Evolutionary conservation across 2,329 filamentous ascomycete genomes (phyloP).

Genomic region (Colletotrichum sp.): DNA sequence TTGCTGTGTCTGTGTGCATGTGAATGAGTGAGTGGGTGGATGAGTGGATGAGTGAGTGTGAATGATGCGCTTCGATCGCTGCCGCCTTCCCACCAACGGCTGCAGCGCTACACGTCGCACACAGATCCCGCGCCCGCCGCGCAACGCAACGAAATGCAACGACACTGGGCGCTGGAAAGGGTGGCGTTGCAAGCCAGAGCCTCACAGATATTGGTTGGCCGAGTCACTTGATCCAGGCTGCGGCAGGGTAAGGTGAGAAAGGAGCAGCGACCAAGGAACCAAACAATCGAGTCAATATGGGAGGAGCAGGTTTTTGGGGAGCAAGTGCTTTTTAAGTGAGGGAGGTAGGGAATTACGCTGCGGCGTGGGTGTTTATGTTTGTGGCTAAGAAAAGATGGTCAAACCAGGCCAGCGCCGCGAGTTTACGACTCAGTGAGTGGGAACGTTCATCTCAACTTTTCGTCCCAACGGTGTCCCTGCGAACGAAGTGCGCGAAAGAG

Average conservation of each 20-base stretch:
- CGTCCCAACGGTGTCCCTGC: slow-evolving; percentile 16
- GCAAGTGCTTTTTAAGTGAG: neutral
- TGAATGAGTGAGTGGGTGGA: neutral
- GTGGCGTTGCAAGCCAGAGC: neutral
- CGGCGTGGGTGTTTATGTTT: neutral
- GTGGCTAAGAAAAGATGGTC: neutral
- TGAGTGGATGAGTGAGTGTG: neutral
- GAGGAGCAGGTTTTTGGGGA: neutral
- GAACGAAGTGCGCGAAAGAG: neutral
- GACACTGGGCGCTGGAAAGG: neutral
- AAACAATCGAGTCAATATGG: neutral
- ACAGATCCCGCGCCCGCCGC: neutral
- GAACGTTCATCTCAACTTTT: slow-evolving; percentile 13
- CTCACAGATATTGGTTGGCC: neutral
- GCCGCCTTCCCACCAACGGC: neutral
- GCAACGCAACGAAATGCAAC: neutral
- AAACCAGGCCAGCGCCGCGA: neutral
- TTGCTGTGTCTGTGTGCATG: neutral
- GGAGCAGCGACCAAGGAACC: neutral
- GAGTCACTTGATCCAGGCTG: slow-evolving; percentile 5
- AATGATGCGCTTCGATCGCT: neutral
- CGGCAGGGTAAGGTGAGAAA: slow-evolving; percentile 13
- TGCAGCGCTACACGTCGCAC: neutral
- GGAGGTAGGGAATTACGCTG: neutral
- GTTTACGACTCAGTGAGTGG: slow-evolving; percentile 10